Evolutionary conservation across 2,329 filamentous ascomycete species (phyloP).

Genomic region (Microdochium trichocladiopsis): DNA sequence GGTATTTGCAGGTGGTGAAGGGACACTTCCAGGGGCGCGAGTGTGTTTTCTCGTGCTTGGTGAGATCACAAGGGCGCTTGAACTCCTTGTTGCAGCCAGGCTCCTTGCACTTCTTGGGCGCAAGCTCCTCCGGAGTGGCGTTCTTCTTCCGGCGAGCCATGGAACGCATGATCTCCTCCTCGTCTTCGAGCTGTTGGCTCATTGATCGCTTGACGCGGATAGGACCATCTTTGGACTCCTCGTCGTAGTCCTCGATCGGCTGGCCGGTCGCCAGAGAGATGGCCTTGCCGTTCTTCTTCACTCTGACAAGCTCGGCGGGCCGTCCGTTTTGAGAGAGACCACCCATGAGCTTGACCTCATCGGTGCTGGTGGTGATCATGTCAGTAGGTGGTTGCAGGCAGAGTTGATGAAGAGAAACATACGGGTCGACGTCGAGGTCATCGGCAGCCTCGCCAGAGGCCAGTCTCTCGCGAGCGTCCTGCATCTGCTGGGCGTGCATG

Average conservation of each 20-base stretch:
- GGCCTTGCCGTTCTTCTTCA: conserved; percentile 72
- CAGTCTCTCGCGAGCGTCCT: conserved; percentile 63
- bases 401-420: conserved; percentile 24
- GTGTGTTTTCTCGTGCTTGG: conserved; percentile 98
- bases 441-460: conserved; percentile 40
- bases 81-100: conserved; percentile 82
- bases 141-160: conserved; percentile 97
- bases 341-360: conserved; percentile 74
- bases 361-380: conserved; percentile 30
- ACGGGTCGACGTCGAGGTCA: conserved; percentile 53
- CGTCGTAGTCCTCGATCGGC: conserved; percentile 47
- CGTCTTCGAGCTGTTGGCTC: conserved; percentile 65
- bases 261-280: conserved; percentile 70
- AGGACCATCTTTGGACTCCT: conserved; percentile 33
- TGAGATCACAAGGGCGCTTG: conserved; percentile 93
- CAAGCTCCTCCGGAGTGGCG: conserved; percentile 74
- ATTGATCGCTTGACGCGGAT: conserved; percentile 58
- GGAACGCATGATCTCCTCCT: conserved; percentile 77
- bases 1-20: conserved; percentile 78
- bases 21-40: conserved; percentile 94
- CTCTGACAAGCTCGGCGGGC: conserved; percentile 75
- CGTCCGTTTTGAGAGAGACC: conserved; percentile 76
- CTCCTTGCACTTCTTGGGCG: conserved; percentile 70
- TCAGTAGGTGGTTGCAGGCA: conserved; percentile 14
- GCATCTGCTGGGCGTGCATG: conserved; percentile 80